Evolutionary conservation across 192 early-diverging fungal genomes (phyloP), one percentile per base, ranked within the genome.

Genomic region (Umbelopsis isabellina): DNA sequence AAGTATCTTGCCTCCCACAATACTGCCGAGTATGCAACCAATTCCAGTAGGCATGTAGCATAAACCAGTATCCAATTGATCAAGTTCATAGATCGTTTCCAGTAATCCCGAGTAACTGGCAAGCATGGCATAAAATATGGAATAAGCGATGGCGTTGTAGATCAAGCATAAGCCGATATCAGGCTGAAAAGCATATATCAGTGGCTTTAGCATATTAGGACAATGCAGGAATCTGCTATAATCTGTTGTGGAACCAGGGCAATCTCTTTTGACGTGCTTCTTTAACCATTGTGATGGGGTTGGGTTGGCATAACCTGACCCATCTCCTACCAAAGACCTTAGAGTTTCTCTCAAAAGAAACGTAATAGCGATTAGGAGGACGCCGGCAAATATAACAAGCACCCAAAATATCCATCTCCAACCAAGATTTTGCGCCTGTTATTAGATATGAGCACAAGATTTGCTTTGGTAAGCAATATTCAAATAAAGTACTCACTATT

Each of bases 291-390:
- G 76, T 11, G 23, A 69, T 58, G 69, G 61, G 23, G 69, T 83
- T 49, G 78, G 78, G 20, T 79, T 79, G 10, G 69, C 70, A 45
- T 79, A 69, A 2, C 72, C 73, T 20, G 66, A 69, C 6, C 78
- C 78, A 45, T 79, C 72, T 15, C 80, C 82, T 11, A 85, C 82
- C 13, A 77, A 65, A 1, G 74, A 64, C 23, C 84, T 70, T 44
- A 81, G 65, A 0, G 84, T 85, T 46, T 85, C 84, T 1, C 81
- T 81, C 8, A 85, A 47, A 61, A 83, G 52, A 55, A 82, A 78
- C 1, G 77, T 23, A 11, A 81, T 71, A 21, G 72, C 21, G 30
- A 76, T 37, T 16, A 81, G 66, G 3, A 76, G 16, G 13, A 64
- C 5, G 10, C 49, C 46, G 18, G 58, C 75, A 12, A 77, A 2